phyloP scores from a whole-genome alignment of 495 filamentous ascomycete species.

The Penicillium lagena region DNA sequence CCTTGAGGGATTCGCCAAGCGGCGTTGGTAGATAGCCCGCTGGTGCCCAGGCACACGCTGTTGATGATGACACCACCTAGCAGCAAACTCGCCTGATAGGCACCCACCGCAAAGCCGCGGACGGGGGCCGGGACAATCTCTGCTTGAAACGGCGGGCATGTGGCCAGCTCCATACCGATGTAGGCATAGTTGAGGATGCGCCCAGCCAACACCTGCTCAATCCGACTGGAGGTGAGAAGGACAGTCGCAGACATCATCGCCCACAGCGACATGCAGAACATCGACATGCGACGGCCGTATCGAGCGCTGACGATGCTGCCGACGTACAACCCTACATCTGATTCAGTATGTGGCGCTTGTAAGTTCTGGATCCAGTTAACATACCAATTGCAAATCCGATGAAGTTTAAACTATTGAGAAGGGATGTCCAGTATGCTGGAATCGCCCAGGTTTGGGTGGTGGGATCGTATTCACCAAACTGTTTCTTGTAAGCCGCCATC shows the following conservation, averaged over 20 bases:
- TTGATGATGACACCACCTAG: constrained; percentile 25
- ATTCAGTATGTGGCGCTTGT: not conserved
- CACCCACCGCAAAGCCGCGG: constrained; percentile 25
- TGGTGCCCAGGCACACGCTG: constrained; percentile 21
- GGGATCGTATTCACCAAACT: constrained; percentile 20
- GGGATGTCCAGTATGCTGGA: constrained; percentile 16
- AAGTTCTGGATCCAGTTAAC: constrained; percentile 1
- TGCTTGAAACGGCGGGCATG: constrained; percentile 20
- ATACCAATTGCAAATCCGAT: constrained; percentile 23
- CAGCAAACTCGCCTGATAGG: constrained; percentile 19
- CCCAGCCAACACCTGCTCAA: constrained; percentile 23
- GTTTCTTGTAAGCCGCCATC: constrained; percentile 17
- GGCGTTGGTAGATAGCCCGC: constrained; percentile 12
- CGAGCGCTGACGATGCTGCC: constrained; percentile 22
- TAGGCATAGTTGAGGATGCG: constrained; percentile 29
- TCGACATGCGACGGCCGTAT: constrained; percentile 26
- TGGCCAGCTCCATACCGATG: constrained; percentile 31
- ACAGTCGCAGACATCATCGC: constrained; percentile 26
- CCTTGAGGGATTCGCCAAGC: constrained; percentile 27
- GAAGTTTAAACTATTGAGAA: constrained; percentile 24
- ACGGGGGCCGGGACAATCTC: constrained; percentile 28
- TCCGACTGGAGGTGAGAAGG: constrained; percentile 19
- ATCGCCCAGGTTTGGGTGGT: constrained; percentile 11
- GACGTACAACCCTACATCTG: constrained; percentile 12
- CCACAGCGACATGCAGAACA: constrained; percentile 28